These are phyloP conservation scores for Blastocystis sp. DNA, from an alignment of 352 stramenopile genomes.

Conservation along the genomic window DNA sequence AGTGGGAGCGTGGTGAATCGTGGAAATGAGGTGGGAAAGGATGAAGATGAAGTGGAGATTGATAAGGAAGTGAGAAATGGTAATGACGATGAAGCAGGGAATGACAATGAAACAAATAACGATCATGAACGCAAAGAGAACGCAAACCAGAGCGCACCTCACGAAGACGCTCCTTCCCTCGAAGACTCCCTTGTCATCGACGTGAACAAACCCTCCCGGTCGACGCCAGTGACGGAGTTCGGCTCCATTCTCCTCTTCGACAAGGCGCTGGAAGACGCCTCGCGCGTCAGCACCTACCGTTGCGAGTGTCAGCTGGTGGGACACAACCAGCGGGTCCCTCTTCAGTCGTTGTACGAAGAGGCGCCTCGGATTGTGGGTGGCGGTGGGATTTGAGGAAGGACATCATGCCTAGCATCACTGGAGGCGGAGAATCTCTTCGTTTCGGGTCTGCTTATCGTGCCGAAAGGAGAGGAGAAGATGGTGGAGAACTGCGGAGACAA, in stretches of 20 bases:
- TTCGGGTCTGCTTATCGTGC: neutral
- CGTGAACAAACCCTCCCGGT: neutral
- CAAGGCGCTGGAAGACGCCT: neutral
- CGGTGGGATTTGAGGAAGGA: neutral
- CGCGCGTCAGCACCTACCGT: neutral
- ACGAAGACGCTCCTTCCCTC: neutral
- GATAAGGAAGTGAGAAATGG: too few species aligned
- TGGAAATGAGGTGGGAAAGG: too few species aligned
- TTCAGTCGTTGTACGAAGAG: neutral
- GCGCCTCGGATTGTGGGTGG: neutral
- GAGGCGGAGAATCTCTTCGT: constrained; percentile 49
- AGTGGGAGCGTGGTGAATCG: too few species aligned
- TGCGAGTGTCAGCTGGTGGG: constrained; percentile 20
- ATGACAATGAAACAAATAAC: too few species aligned
- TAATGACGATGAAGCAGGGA: too few species aligned
- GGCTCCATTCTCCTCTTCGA: constrained; percentile 38
- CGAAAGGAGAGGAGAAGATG: neutral
- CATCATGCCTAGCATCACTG: neutral
- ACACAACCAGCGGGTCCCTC: neutral
- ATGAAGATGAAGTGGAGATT: too few species aligned
- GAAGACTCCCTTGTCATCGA: neutral
- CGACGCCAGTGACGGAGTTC: neutral
- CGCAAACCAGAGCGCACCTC: neutral
- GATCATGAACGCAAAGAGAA: neutral
- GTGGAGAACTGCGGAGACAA: constrained; percentile 37